Percentiles rank a stretch among this genome's conserved stretches.
These are phyloP conservation scores for Dactylonectria macrodidyma DNA, from an alignment of 2,329 filamentous ascomycete species.

Conservation along the genomic window DNA sequence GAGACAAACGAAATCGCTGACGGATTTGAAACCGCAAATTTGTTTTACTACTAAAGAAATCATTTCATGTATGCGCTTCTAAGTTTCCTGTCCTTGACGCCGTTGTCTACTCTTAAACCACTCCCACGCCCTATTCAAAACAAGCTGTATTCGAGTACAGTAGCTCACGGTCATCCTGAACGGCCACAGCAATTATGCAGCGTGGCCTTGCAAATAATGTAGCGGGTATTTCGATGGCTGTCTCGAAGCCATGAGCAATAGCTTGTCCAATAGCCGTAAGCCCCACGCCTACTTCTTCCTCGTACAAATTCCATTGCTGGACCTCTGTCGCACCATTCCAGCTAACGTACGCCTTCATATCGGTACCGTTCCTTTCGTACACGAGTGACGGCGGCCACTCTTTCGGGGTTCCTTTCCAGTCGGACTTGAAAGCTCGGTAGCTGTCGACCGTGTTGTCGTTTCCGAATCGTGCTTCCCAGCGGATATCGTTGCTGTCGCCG, in stretches of 20 bases:
- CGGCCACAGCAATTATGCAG: conserved; percentile 41
- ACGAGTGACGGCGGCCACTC: conserved; percentile 37
- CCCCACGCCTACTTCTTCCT: not conserved
- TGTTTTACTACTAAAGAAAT: too few relatives aligned
- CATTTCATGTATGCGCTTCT: not conserved
- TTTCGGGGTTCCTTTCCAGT: conserved; percentile 43
- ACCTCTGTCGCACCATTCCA: conserved; percentile 49
- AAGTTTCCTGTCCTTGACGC: not conserved
- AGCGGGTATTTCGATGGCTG: conserved; percentile 37
- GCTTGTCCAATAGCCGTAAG: conserved; percentile 24
- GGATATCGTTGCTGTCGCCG: conserved; percentile 38
- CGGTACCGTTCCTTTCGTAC: conserved; percentile 22
- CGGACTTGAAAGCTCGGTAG: conserved; percentile 45
- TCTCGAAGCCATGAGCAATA: conserved; percentile 40
- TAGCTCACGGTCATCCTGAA: conserved; percentile 26
- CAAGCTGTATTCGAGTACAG: too few relatives aligned
- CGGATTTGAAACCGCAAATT: too few relatives aligned
- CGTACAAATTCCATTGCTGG: conserved; percentile 43
- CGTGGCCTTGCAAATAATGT: conserved; percentile 28
- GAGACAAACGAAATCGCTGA: not conserved
- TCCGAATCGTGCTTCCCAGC: conserved; percentile 46
- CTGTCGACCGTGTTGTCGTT: conserved; percentile 39
- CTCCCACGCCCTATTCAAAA: too few relatives aligned
- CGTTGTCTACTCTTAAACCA: too few relatives aligned
- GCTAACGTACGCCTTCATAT: conserved; percentile 38